Evolutionary conservation across 2,329 filamentous ascomycete species (phyloP).

Genomic region (Apiospora kogelbergensis): DNA sequence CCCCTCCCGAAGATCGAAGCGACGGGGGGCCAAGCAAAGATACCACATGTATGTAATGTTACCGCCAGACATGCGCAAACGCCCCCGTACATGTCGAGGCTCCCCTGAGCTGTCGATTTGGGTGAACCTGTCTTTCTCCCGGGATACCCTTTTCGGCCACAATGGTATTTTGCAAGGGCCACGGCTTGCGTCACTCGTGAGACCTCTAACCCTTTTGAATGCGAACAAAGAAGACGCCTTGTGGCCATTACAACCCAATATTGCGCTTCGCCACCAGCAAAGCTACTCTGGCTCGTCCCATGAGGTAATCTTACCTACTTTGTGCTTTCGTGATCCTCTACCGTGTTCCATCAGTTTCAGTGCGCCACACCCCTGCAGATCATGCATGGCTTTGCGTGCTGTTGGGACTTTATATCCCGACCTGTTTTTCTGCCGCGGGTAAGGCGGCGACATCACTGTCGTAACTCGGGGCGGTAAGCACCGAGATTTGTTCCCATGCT

Average conservation of each 20-base stretch:
- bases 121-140: not conserved
- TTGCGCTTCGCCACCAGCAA: not conserved
- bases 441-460: not conserved
- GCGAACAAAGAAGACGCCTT: not conserved
- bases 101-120: not conserved
- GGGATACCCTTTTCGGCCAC: not conserved
- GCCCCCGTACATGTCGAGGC: not conserved
- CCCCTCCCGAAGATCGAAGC: not conserved
- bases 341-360: not conserved
- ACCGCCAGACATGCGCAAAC: not conserved
- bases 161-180: not conserved
- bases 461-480: not conserved
- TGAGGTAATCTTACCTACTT: not conserved
- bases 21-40: not conserved
- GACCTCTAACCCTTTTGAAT: not conserved
- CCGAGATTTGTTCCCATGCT: not conserved
- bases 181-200: not conserved
- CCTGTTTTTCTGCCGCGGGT: not conserved
- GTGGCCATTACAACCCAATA: constrained; percentile 1
- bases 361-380: not conserved
- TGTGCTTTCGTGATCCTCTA: not conserved
- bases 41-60: not conserved
- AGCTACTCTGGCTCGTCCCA: not conserved
- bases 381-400: not conserved
- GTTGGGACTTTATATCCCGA: not conserved